Conservation (phyloP, 1,139 yeast genomes). For the Debaryomyces subglobosus region DNA sequence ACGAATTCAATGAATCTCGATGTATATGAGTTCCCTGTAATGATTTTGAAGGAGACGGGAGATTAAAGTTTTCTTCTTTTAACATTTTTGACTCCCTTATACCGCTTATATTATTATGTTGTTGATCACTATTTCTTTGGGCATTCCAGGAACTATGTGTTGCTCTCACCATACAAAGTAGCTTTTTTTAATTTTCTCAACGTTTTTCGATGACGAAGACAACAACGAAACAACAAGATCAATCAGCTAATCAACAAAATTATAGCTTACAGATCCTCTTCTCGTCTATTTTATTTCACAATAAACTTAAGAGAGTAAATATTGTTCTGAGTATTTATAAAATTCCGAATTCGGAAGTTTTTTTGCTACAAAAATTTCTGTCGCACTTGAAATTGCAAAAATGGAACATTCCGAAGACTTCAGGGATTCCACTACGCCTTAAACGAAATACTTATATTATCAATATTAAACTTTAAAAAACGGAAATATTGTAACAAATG, state of each 20-base stretch:
- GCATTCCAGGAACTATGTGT: not conserved
- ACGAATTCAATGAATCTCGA: slow-evolving; percentile 22
- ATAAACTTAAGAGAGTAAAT: not conserved
- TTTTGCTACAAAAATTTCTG: slow-evolving; percentile 1
- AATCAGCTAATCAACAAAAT: not conserved
- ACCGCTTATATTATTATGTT: not conserved
- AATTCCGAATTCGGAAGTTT: slow-evolving; percentile 3
- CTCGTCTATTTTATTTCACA: not conserved
- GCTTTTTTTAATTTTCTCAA: not conserved
- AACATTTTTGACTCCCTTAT: not conserved
- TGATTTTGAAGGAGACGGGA: slow-evolving; percentile 22
- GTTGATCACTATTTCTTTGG: not conserved
- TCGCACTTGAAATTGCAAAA: not conserved
- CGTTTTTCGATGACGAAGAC: not conserved
- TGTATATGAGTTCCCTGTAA: slow-evolving; percentile 23
- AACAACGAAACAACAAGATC: not conserved
- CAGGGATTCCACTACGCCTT: not conserved
- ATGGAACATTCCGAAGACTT: not conserved
- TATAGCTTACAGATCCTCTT: not conserved
- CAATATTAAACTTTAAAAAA: not conserved
- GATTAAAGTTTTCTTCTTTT: not conserved
- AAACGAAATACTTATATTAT: not conserved
- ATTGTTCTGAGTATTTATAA: not conserved
- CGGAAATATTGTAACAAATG: not conserved
- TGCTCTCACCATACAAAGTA: not conserved